phyloP scores from a whole-genome alignment of 1,139 yeast species.

The Diutina catenulata region DNA sequence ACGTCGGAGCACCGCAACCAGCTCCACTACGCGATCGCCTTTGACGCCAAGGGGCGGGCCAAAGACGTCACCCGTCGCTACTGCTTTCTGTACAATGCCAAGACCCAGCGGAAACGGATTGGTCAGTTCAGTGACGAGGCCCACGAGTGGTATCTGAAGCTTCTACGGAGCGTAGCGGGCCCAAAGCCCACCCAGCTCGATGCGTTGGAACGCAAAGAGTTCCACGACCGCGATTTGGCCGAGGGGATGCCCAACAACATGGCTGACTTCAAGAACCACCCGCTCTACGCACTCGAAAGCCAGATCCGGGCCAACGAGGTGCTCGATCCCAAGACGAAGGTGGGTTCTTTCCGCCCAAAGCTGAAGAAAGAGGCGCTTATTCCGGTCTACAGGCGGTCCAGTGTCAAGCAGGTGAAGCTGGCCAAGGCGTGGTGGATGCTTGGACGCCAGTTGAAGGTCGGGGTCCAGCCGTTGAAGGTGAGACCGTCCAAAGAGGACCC shows the following conservation, averaged over 20 bases:
- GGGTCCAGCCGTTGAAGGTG: conserved; percentile 52
- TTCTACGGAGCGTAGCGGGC: conserved; percentile 22
- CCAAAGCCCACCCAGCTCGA: conserved; percentile 21
- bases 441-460: conserved; percentile 66
- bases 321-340: conserved; percentile 44
- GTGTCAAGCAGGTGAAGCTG: conserved; percentile 53
- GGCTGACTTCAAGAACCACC: conserved; percentile 80
- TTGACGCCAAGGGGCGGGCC: conserved; percentile 50
- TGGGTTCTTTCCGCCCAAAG: conserved; percentile 54
- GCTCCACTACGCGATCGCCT: conserved; percentile 67
- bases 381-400: conserved; percentile 55
- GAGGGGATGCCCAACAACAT: conserved; percentile 87
- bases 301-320: conserved; percentile 67
- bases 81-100: conserved; percentile 58
- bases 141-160: conserved; percentile 49
- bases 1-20: conserved; percentile 45
- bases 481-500: conserved; percentile 29
- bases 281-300: conserved; percentile 69
- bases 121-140: conserved; percentile 42
- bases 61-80: conserved; percentile 84
- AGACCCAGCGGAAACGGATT: conserved; percentile 62
- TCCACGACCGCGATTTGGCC: conserved; percentile 48
- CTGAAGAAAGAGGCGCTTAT: conserved; percentile 25
- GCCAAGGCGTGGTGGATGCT: conserved; percentile 80
- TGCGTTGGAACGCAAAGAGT: conserved; percentile 58